Percentiles rank a stretch among this genome's conserved stretches.
These are phyloP conservation scores for Przewalskia tangutica DNA, from an alignment of 257 asterid species.

Conservation along the genomic window DNA sequence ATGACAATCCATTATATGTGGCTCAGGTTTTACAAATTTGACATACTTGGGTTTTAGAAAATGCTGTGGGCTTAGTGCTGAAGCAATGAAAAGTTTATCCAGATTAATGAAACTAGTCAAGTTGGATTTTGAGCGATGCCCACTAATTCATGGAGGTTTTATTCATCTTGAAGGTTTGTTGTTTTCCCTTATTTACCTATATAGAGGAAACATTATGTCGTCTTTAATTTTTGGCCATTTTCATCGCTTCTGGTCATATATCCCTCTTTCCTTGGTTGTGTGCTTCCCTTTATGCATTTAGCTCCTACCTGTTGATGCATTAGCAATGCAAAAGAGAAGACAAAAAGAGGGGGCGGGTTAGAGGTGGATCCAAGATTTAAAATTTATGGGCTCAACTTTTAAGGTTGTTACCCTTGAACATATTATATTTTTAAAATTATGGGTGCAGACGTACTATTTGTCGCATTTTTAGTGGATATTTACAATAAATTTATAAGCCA, in stretches of 20 bases:
- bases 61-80: slow-evolving; percentile 55
- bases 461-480: background rate
- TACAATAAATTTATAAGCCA: no score
- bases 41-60: slow-evolving; percentile 56
- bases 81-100: slow-evolving; percentile 55
- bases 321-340: background rate
- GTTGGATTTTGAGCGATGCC: slow-evolving; percentile 89
- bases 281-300: background rate
- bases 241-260: background rate
- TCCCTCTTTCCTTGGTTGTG: background rate
- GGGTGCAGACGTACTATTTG: background rate
- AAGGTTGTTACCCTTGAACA: background rate
- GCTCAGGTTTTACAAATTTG: slow-evolving; percentile 64
- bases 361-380: background rate
- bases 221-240: background rate
- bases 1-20: background rate
- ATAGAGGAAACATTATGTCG: background rate
- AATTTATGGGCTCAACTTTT: background rate
- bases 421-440: background rate
- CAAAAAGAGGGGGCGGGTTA: background rate
- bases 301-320: background rate
- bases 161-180: slow-evolving; percentile 65
- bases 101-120: slow-evolving; percentile 54
- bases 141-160: slow-evolving; percentile 76
- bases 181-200: background rate